phyloP scores from a whole-genome alignment of 208 protist genomes.

The Trypanosoma cruzi region DNA sequence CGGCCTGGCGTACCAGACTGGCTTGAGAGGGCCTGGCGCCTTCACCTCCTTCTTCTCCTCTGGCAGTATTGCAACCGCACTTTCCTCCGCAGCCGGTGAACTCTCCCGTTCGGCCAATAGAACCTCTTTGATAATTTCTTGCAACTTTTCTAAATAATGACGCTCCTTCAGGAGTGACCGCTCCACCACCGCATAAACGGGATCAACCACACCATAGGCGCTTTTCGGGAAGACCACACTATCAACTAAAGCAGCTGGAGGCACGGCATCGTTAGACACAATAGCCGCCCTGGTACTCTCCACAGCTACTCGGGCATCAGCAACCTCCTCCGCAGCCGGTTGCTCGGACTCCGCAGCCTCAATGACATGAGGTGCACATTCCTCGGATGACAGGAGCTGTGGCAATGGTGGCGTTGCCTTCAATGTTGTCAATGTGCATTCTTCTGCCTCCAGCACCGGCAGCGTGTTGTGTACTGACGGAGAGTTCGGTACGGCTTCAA shows the following conservation, averaged over 20 bases:
- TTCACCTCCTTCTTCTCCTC: not conserved
- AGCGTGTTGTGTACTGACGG: not conserved
- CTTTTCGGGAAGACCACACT: too few relatives aligned
- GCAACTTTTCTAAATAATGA: not conserved
- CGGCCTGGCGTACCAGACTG: not conserved
- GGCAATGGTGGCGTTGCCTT: too few relatives aligned
- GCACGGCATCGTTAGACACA: too few relatives aligned
- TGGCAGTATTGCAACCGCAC: not conserved
- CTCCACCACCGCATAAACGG: not conserved
- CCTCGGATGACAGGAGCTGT: too few relatives aligned
- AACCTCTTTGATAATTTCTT: not conserved
- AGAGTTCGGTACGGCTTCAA: not conserved
- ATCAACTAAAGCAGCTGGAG: too few relatives aligned
- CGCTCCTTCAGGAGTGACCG: not conserved
- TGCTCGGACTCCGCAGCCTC: not conserved
- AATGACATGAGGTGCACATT: too few relatives aligned
- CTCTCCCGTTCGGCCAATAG: not conserved
- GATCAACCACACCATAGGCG: too few relatives aligned
- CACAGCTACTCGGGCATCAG: not conserved
- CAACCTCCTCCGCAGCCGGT: not conserved
- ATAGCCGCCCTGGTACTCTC: not conserved
- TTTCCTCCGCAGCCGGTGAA: not conserved
- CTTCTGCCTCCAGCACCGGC: not conserved
- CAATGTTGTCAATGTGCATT: not conserved
- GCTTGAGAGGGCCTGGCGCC: not conserved